Conservation (phyloP, 139 green algal species). For the Chlorella sorokiniana region DNA sequence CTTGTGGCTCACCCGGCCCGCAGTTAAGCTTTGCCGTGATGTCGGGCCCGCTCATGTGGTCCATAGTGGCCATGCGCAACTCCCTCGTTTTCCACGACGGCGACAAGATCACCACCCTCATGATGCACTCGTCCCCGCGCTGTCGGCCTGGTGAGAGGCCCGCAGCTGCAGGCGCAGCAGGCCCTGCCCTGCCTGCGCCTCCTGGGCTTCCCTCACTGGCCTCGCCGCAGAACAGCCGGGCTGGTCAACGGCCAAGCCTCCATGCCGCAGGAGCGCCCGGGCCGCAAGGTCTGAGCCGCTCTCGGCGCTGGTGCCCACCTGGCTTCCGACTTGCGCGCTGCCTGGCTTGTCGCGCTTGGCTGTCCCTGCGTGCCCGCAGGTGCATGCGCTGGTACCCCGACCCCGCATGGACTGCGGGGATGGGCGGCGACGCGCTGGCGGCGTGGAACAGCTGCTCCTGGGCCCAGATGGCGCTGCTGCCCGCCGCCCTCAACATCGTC, state of each 20-base stretch:
- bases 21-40: conserved; percentile 75
- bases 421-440: conserved; percentile 4
- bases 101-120: conserved; percentile 66
- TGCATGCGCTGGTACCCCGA: conserved; percentile 61
- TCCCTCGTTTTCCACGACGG: conserved; percentile 76
- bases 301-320: too few relatives aligned
- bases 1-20: conserved; percentile 4
- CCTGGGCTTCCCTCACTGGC: too few relatives aligned
- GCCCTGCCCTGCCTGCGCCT: not conserved
- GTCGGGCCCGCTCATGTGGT: conserved; percentile 77
- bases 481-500: conserved; percentile 57
- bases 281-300: too few relatives aligned
- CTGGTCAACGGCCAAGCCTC: too few relatives aligned
- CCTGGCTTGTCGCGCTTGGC: not conserved
- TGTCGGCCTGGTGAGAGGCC: conserved; percentile 34
- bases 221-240: too few relatives aligned
- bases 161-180: not conserved
- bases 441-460: conserved; percentile 32
- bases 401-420: conserved; percentile 27
- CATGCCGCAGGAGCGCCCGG: too few relatives aligned
- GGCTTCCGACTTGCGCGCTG: not conserved
- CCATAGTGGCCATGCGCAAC: conserved; percentile 85
- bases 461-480: conserved; percentile 51
- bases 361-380: conserved; percentile 46
- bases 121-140: conserved; percentile 45